Conservation (phyloP, 176 grass and related monocot genomes). For the Hsuehochloa calcarea region DNA sequence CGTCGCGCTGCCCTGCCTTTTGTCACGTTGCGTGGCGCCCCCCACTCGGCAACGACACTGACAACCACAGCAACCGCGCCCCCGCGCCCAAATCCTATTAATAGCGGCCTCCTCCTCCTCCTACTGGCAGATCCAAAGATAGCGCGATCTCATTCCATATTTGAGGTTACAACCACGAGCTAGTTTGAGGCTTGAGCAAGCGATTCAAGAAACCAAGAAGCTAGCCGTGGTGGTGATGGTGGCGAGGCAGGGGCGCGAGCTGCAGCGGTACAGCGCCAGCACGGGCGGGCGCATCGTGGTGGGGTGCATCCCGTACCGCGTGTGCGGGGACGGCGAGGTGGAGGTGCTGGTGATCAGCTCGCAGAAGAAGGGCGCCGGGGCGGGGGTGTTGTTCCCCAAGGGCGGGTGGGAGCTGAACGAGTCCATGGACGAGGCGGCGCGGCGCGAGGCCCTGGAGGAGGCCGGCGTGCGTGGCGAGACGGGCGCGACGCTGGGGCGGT, state of each 20-base stretch:
- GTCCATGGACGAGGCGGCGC: conserved; percentile 55
- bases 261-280: conserved; percentile 61
- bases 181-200: background rate
- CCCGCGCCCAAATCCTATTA: conserved; percentile 30
- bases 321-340: background rate
- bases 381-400: conserved; percentile 59
- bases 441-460: conserved; percentile 66
- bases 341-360: conserved; percentile 72
- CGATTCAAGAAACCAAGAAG: background rate
- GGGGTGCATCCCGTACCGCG: conserved; percentile 66
- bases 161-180: background rate
- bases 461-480: conserved; percentile 53
- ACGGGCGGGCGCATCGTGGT: conserved; percentile 61
- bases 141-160: conserved; percentile 13
- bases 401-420: conserved; percentile 80
- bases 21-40: background rate
- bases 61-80: background rate
- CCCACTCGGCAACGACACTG: conserved; percentile 33
- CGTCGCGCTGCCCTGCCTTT: background rate
- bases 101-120: conserved; percentile 23
- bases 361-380: conserved; percentile 46
- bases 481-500: conserved; percentile 32
- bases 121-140: conserved; percentile 28
- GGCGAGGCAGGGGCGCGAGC: conserved; percentile 56
- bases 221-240: conserved; percentile 42